Percentiles rank a stretch among this genome's conserved stretches.
phyloP scores from a whole-genome alignment of 2,329 filamentous ascomycete genomes.

The Monosporascus sp. region DNA sequence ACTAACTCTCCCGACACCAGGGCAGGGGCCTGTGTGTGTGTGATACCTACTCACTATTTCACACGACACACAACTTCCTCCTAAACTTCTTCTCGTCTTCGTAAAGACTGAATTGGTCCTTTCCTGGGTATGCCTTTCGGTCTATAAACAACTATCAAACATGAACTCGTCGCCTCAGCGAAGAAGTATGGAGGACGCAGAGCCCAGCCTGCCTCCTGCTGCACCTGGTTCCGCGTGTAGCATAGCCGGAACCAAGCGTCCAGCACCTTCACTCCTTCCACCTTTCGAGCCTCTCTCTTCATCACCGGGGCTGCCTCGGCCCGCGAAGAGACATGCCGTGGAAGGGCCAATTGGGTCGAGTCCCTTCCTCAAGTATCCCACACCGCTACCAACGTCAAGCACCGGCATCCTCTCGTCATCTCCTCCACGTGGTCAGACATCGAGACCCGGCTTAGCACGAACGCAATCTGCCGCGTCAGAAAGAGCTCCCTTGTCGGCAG shows the following conservation, averaged over 20 bases:
- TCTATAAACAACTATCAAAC: slow-evolving; percentile 9
- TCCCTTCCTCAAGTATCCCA: slow-evolving; percentile 73
- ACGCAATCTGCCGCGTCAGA: slow-evolving; percentile 65
- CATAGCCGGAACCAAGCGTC: slow-evolving; percentile 51
- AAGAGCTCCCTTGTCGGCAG: slow-evolving; percentile 73
- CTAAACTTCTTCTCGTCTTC: slow-evolving; percentile 4
- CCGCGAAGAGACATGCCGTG: slow-evolving; percentile 61
- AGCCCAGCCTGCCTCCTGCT: slow-evolving; percentile 30
- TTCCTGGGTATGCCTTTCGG: slow-evolving; percentile 17
- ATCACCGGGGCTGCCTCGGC: slow-evolving; percentile 66
- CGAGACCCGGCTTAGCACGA: slow-evolving; percentile 50
- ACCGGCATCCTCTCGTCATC: slow-evolving; percentile 88
- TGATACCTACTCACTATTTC: slow-evolving; percentile 9
- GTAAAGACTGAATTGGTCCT: slow-evolving; percentile 1
- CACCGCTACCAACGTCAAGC: slow-evolving; percentile 88
- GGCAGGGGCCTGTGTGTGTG: background rate
- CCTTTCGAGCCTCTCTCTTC: slow-evolving; percentile 78
- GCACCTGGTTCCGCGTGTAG: slow-evolving; percentile 14
- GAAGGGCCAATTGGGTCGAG: slow-evolving; percentile 32
- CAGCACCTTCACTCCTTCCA: slow-evolving; percentile 66
- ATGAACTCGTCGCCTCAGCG: slow-evolving; percentile 23
- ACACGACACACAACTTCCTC: slow-evolving; percentile 13
- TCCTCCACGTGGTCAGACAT: slow-evolving; percentile 53
- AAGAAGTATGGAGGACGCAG: slow-evolving; percentile 20
- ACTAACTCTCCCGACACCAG: background rate